phyloP scores from a whole-genome alignment of 495 filamentous ascomycete genomes.

The Penicilliopsis zonata region DNA sequence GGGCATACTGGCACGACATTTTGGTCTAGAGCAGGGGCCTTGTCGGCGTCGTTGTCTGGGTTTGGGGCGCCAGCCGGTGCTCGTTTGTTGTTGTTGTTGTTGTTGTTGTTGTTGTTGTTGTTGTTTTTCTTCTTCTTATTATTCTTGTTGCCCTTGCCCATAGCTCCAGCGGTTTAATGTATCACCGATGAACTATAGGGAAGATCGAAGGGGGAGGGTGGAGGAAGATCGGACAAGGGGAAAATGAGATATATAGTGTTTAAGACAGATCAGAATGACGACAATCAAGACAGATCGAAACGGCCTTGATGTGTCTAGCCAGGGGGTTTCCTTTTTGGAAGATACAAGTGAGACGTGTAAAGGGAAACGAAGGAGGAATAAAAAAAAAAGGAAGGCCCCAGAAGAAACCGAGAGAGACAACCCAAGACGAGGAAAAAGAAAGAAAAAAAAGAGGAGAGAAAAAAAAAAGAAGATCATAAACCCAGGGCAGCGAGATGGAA shows the following conservation, averaged over 20 bases:
- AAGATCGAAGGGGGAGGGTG: conserved; percentile 6
- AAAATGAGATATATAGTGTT: conserved; percentile 3
- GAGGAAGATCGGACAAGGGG: conserved; percentile 3
- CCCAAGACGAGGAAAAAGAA: too few relatives aligned
- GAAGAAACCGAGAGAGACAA: too few relatives aligned
- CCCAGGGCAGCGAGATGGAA: too few relatives aligned
- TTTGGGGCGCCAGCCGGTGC: conserved; percentile 1
- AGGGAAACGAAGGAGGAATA: too few relatives aligned
- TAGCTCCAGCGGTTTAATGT: conserved; percentile 18
- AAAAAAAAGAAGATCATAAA: too few relatives aligned
- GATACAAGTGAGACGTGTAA: too few relatives aligned
- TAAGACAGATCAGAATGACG: too few relatives aligned
- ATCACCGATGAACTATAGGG: conserved; percentile 15
- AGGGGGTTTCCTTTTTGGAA: too few relatives aligned
- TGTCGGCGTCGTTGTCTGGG: conserved; percentile 13
- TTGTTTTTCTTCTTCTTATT: conserved; percentile 28
- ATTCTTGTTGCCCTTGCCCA: conserved; percentile 19
- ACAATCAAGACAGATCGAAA: too few relatives aligned
- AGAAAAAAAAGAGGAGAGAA: too few relatives aligned
- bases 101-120: conserved; percentile 15
- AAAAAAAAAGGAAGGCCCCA: too few relatives aligned
- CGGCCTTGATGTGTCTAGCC: too few relatives aligned
- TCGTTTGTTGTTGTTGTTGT: conserved; percentile 9
- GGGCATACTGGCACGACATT: conserved; percentile 29
- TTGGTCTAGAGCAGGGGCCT: conserved; percentile 23